Evolutionary conservation across 345 rosid genomes (phyloP).

Genomic region (Citrus hindsii): DNA sequence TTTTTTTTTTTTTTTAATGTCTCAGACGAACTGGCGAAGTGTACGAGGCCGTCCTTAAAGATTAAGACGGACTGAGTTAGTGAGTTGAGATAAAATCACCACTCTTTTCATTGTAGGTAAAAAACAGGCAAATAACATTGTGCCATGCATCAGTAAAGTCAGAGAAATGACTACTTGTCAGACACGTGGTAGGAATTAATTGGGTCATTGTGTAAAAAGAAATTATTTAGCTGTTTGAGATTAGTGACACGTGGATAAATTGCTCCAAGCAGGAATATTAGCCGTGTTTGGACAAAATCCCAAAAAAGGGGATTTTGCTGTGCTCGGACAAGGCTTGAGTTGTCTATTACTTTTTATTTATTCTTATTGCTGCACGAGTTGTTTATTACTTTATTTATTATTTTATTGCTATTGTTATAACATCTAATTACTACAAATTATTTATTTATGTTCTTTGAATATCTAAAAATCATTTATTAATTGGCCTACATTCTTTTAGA

Average conservation of each 20-base stretch:
- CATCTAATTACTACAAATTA: no score
- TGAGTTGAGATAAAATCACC: neutral
- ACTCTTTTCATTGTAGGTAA: no score
- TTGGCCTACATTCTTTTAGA: no score
- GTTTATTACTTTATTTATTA: no score
- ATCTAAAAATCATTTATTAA: no score
- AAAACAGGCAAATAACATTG: neutral
- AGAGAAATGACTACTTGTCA: fast-evolving
- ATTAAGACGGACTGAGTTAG: neutral
- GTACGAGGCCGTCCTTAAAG: neutral
- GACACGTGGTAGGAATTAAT: neutral
- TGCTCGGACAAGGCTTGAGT: neutral
- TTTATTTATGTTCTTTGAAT: no score
- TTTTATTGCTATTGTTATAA: no score
- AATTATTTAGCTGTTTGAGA: neutral
- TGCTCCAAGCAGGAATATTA: neutral
- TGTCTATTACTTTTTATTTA: neutral
- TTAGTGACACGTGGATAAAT: neutral
- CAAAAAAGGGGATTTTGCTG: neutral
- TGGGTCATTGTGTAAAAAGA: neutral
- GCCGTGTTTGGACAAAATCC: neutral
- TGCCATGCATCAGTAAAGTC: neutral
- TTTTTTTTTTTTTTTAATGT: neutral
- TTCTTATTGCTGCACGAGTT: neutral
- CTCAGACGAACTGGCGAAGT: neutral